Percentiles rank a stretch among this genome's conserved stretches.
Evolutionary conservation across 352 stramenopile genomes (phyloP).

Genomic region (Pythium phragmitis): DNA sequence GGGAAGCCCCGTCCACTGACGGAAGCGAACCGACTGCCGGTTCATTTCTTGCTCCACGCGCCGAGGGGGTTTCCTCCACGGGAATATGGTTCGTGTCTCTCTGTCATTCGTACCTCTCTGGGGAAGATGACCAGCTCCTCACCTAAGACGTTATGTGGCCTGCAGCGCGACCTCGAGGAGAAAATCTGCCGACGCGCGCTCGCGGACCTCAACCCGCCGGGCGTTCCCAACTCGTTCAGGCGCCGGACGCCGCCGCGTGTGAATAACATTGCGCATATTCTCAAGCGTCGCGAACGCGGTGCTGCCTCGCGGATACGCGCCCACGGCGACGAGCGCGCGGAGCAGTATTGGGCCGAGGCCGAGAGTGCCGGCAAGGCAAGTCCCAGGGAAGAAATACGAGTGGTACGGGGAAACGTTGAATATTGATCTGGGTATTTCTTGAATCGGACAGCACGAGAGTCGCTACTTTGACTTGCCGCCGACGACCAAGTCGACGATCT

Average conservation of each 20-base stretch:
- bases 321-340: slow-evolving; percentile 46
- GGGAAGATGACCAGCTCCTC: neutral
- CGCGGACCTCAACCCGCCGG: slow-evolving; percentile 64
- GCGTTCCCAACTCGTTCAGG: slow-evolving; percentile 74
- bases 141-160: neutral
- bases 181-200: slow-evolving; percentile 78
- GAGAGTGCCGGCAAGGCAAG: slow-evolving; percentile 73
- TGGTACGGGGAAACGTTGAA: neutral
- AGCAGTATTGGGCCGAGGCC: slow-evolving; percentile 80
- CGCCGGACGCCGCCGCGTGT: slow-evolving; percentile 44
- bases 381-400: neutral
- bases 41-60: neutral
- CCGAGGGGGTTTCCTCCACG: neutral
- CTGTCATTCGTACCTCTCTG: neutral
- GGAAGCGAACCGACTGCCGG: neutral
- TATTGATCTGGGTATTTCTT: neutral
- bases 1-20: neutral
- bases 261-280: slow-evolving; percentile 65
- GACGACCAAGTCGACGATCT: slow-evolving; percentile 88
- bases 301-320: slow-evolving; percentile 41
- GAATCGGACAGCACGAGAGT: slow-evolving; percentile 59
- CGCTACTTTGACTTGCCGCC: slow-evolving; percentile 83
- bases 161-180: slow-evolving; percentile 35
- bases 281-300: slow-evolving; percentile 59
- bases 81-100: slow-evolving; percentile 4